These are phyloP conservation scores for Lanzia echinophila DNA, from an alignment of 2,329 filamentous ascomycete genomes.

Conservation along the genomic window DNA sequence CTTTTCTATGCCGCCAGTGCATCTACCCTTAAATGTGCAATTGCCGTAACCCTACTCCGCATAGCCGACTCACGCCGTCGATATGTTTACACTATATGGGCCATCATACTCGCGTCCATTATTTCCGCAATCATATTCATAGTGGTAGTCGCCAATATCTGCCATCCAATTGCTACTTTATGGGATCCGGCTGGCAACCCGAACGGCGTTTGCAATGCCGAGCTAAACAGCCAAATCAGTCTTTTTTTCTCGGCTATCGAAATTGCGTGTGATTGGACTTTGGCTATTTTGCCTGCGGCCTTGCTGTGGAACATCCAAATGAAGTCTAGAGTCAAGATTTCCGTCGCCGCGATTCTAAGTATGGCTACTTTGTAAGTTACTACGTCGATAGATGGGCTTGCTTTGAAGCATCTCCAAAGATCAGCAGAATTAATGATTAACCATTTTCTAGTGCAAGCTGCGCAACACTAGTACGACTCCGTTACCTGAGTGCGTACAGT, in stretches of 20 bases:
- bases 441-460: constrained; percentile 29
- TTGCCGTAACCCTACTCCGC: constrained; percentile 29
- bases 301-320: constrained; percentile 38
- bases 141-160: constrained; percentile 27
- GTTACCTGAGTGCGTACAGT: constrained; percentile 36
- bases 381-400: not conserved
- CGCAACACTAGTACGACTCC: constrained; percentile 37
- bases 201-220: constrained; percentile 24
- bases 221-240: constrained; percentile 28
- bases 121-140: constrained; percentile 28
- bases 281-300: constrained; percentile 35
- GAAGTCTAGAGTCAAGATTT: constrained; percentile 34
- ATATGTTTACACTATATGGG: constrained; percentile 26
- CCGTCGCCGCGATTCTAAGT: constrained; percentile 25
- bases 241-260: constrained; percentile 34
- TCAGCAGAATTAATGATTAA: constrained; percentile 10
- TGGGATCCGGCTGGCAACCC: constrained; percentile 24
- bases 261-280: constrained; percentile 36
- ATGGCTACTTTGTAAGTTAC: constrained; percentile 34
- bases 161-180: constrained; percentile 28
- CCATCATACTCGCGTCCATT: constrained; percentile 20
- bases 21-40: constrained; percentile 27
- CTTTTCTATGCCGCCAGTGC: constrained; percentile 34
- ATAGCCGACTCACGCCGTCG: constrained; percentile 28
- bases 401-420: not conserved